These are phyloP conservation scores for Boletus smithii DNA, from an alignment of 1,284 basidiomycete species.

Conservation along the genomic window DNA sequence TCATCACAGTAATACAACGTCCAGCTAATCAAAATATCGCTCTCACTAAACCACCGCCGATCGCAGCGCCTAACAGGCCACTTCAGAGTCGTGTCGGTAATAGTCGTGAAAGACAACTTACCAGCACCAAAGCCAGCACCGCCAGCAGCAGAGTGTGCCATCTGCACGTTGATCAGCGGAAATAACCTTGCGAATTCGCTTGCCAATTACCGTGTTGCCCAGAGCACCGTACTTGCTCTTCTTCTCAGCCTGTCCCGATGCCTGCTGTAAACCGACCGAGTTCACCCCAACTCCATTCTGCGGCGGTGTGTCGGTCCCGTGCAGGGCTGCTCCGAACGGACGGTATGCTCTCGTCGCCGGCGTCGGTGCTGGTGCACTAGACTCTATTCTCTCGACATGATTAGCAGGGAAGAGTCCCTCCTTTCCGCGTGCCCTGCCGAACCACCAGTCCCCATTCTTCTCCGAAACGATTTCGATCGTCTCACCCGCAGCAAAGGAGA, in stretches of 20 bases:
- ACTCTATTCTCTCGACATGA: conserved; percentile 52
- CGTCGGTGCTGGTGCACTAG: conserved; percentile 11
- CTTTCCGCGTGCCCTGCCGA: conserved; percentile 45
- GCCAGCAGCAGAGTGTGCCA: conserved; percentile 65
- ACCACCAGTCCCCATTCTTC: conserved; percentile 42
- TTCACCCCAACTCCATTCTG: conserved; percentile 32
- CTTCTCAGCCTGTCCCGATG: conserved; percentile 44
- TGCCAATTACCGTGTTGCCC: conserved; percentile 49
- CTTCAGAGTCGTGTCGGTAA: neutral
- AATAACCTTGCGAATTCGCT: conserved; percentile 4
- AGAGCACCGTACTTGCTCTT: conserved; percentile 54
- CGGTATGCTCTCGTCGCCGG: conserved; percentile 32
- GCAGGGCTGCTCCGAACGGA: conserved; percentile 42
- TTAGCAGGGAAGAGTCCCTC: conserved; percentile 65
- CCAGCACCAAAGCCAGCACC: conserved; percentile 71
- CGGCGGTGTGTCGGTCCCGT: conserved; percentile 38
- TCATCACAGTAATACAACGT: conserved; percentile 6
- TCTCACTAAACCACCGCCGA: conserved; percentile 38
- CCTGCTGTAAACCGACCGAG: conserved; percentile 38
- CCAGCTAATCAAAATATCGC: conserved; percentile 42
- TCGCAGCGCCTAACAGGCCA: conserved; percentile 43
- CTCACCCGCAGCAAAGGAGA: conserved; percentile 35
- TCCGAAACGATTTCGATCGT: conserved; percentile 35
- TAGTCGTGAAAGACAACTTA: conserved; percentile 18
- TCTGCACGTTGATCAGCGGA: conserved; percentile 37